Evolutionary conservation across 1,139 yeast genomes (phyloP).

Genomic region (Diutina neorugosa): DNA sequence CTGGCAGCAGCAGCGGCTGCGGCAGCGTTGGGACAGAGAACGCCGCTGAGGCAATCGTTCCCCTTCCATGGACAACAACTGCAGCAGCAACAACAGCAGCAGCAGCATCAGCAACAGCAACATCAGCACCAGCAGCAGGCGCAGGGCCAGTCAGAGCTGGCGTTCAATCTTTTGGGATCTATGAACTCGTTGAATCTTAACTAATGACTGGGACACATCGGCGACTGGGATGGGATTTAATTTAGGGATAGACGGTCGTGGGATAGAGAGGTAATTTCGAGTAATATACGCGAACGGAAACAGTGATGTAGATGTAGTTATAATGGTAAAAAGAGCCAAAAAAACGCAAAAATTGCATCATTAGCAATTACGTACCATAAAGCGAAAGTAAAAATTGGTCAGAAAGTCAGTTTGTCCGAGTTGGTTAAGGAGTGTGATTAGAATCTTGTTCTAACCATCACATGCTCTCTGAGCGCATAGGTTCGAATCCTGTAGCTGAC

Average conservation of each 20-base stretch:
- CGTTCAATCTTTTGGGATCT: neutral
- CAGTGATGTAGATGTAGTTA: neutral
- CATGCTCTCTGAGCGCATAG: neutral
- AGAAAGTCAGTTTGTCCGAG: neutral
- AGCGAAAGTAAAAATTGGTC: neutral
- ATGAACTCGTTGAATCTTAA: conserved; percentile 1
- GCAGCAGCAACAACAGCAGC: neutral
- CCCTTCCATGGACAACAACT: neutral
- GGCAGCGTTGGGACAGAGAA: neutral
- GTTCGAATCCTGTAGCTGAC: neutral
- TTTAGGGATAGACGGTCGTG: neutral
- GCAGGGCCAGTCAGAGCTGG: neutral
- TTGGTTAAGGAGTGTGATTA: neutral
- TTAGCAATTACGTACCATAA: neutral
- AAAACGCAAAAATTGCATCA: neutral
- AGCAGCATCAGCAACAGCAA: neutral
- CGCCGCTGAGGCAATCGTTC: neutral
- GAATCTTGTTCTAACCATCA: neutral
- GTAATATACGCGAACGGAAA: neutral
- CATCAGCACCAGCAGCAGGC: neutral
- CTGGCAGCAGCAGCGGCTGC: conserved; percentile 2
- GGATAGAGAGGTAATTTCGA: neutral
- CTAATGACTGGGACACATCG: neutral
- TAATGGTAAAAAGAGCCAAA: neutral
- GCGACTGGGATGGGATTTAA: neutral